Evolutionary conservation across 192 early-diverging fungal species (phyloP), one percentile per base, ranked within the genome.

Genomic region (Linnemannia elongata): DNA sequence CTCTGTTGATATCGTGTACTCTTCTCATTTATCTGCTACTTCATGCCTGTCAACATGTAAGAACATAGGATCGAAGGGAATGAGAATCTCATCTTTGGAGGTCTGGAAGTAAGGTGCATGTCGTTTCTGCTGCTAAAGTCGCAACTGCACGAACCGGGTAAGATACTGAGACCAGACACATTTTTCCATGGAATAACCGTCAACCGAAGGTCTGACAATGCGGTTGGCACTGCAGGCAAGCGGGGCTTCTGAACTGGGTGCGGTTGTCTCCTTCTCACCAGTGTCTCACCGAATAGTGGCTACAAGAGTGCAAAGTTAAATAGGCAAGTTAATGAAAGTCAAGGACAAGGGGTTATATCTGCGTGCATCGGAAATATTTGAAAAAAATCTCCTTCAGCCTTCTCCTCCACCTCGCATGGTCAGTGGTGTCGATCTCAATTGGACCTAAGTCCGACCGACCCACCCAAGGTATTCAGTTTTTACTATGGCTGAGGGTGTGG

Each of bases 11-110:
- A 6, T 66, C 27, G 27, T 33, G 60, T 13, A 66, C 17, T 22
- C 0, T 2, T 52, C 44, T 1, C 55, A 22, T 66, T 66, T 30
- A 33, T 10, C 33, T 27, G 55, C 10, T 27, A 4, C 18, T 52
- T 60, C 60, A 66, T 66, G 60, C 60, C 30, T 66, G 60, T 33
- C 60, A 66, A 35, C 33, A 66, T 66, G 42, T 6, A 69, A 35
- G 72, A 45, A 47, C 72, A 69, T 39, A 27, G 82, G 69, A 83
- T 69, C 71, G 75, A 83, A n/a, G 35, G 76, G 82, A 83, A 83
- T 83, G 49, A 76, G 82, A 83, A 83, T 83, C 76, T 36, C 20
- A 0, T 13, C 42, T 74, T 52, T 47, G 42, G 24, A 24, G n/a
- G 71, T n/a, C 9, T 52, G 18, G 17, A 17, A 18, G 49, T 52